Conservation (phyloP, 371 early-diverging fungal genomes). For the Mucor plumbeus region DNA sequence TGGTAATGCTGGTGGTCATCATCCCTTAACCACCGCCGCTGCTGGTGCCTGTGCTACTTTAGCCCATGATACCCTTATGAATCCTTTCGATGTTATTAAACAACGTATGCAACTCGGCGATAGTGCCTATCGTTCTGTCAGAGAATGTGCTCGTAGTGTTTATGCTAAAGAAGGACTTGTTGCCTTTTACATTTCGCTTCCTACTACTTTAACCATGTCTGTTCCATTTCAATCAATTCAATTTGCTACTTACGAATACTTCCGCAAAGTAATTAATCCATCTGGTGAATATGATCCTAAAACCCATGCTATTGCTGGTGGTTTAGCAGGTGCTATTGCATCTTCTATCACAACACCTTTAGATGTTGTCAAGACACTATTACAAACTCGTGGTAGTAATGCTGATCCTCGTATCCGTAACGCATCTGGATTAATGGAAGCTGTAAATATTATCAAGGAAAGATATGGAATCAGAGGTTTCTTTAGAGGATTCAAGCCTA, state of each 20-base stretch:
- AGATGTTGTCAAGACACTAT: slow-evolving; percentile 89
- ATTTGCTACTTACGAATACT: slow-evolving; percentile 88
- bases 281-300: slow-evolving; percentile 76
- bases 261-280: slow-evolving; percentile 82
- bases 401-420: slow-evolving; percentile 68
- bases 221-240: slow-evolving; percentile 93
- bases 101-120: slow-evolving; percentile 92
- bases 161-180: slow-evolving; percentile 75
- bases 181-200: slow-evolving; percentile 92
- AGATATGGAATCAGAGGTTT: slow-evolving; percentile 79
- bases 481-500: slow-evolving; percentile 75
- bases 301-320: slow-evolving; percentile 85
- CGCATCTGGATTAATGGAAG: slow-evolving; percentile 70
- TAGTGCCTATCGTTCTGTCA: slow-evolving; percentile 61
- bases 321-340: slow-evolving; percentile 86
- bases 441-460: slow-evolving; percentile 74
- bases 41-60: slow-evolving; percentile 91
- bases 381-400: slow-evolving; percentile 85
- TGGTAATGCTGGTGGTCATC: slow-evolving; percentile 57
- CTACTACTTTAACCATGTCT: slow-evolving; percentile 89
- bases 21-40: slow-evolving; percentile 66
- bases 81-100: slow-evolving; percentile 93
- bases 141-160: slow-evolving; percentile 70
- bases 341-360: slow-evolving; percentile 87
- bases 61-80: slow-evolving; percentile 85